Base-by-base conservation (phyloP, 139 green algal genomes). In the Zygnema circumcarinatum region DNA sequence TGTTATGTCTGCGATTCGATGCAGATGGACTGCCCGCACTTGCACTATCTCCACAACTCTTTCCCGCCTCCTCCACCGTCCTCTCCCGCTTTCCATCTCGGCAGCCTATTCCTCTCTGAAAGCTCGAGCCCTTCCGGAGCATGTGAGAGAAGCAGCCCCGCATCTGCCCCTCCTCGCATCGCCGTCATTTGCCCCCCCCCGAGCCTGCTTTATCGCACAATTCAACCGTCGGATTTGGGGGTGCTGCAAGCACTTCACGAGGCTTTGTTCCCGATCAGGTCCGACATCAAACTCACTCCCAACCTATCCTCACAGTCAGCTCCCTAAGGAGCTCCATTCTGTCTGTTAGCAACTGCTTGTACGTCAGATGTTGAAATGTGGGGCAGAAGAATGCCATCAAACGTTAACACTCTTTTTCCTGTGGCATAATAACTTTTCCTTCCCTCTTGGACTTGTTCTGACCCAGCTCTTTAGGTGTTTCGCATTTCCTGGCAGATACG, bases 211-310 rank as follows among this genome's bases (percentile, higher is more conserved):
- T 78, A 78, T 11, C 69, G 69, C 7, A 11, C 69, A 78, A 78
- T 78, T 25, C 36, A 42, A 11, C 69, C 69, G 7, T 78, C 69
- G 3, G 69, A 78, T 42, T 42, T 78, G 11, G 69, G 7, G 7
- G 35, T 42, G 16, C 69, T 78, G 7, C 69, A 42, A 42, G 69
- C 69, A 25, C 35, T 42, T 3, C 69, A 78, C 11, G 69, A 78
- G 11, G 69, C 69, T 40, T 42, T 78, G 11, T 78, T 78, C 11
- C 69, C 69, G 11, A 78, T 78, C 69, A 78, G 69, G 69, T 78
- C 29, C 29, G 29, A 29, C 29, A 72, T 29, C 56, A 35, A 29
- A 35, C 56, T 29, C 29, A 35, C 56, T 29, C 29, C 29, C 56
- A 35, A 72, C 56, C 56, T 72, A 29, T 72, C 56, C 29, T 29